These are phyloP conservation scores for Odontarrhena argentea DNA, from an alignment of 345 rosid genomes.

Conservation along the genomic window DNA sequence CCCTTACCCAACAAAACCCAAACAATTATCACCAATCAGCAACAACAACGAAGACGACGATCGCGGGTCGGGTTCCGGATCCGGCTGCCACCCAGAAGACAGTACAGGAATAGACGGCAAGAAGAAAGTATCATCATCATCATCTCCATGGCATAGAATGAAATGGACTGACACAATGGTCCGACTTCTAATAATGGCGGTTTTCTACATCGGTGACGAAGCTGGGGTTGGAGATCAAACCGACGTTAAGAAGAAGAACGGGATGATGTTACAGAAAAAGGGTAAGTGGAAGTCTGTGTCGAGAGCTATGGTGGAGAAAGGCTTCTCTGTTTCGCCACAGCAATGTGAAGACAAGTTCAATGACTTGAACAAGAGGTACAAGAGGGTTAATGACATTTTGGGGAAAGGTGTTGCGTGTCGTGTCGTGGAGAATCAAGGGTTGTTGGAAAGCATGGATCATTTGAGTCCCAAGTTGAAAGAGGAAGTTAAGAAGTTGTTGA, in stretches of 20 bases:
- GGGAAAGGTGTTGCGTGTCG: constrained; percentile 89
- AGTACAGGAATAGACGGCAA: constrained; percentile 55
- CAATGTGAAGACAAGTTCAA: constrained; percentile 98
- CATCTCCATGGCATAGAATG: constrained; percentile 95
- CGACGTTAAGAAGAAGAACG: constrained; percentile 60
- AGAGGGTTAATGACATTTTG: constrained; percentile 92
- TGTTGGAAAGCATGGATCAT: constrained; percentile 83
- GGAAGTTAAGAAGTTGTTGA: constrained; percentile 77
- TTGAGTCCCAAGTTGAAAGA: constrained; percentile 74
- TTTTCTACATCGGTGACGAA: constrained; percentile 90
- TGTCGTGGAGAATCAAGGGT: constrained; percentile 87
- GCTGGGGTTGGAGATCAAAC: constrained; percentile 53
- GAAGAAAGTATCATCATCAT: constrained; percentile 38
- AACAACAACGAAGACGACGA: constrained; percentile 87
- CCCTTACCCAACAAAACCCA: constrained; percentile 50
- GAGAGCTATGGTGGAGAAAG: constrained; percentile 94
- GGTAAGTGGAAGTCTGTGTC: constrained; percentile 99
- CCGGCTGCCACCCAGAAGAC: constrained; percentile 57
- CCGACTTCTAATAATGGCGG: constrained; percentile 78
- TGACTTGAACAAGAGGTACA: constrained; percentile 94
- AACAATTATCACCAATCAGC: constrained; percentile 60
- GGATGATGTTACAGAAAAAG: constrained; percentile 76
- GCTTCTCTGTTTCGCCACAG: constrained; percentile 94
- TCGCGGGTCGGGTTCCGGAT: constrained; percentile 49
- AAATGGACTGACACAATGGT: constrained; percentile 98